Conservation (phyloP, 495 filamentous ascomycete species). For the Acidiella bohemica region DNA sequence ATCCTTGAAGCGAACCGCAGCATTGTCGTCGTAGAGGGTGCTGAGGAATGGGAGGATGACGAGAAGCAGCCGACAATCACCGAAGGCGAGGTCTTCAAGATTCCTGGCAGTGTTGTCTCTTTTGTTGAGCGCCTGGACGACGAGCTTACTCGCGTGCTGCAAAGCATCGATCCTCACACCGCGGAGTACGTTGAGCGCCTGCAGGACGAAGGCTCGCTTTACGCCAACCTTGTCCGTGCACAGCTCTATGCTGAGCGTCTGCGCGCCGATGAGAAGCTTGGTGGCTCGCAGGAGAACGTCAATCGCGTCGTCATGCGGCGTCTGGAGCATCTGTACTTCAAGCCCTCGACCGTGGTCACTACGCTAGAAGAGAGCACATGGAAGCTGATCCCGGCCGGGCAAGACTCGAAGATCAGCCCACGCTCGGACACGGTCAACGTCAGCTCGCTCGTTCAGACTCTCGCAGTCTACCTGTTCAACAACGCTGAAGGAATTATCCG, state of each 20-base stretch:
- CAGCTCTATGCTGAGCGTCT: slow-evolving; percentile 79
- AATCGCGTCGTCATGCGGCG: slow-evolving; percentile 89
- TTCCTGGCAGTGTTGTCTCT: slow-evolving; percentile 87
- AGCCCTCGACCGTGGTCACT: slow-evolving; percentile 84
- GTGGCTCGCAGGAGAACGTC: slow-evolving; percentile 62
- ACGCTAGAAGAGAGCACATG: slow-evolving; percentile 86
- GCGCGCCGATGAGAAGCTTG: slow-evolving; percentile 52
- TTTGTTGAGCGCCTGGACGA: slow-evolving; percentile 93
- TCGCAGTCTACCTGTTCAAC: slow-evolving; percentile 88
- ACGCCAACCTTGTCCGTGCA: slow-evolving; percentile 76
- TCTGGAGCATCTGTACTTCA: slow-evolving; percentile 97
- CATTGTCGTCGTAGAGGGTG: slow-evolving; percentile 69
- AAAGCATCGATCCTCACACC: slow-evolving; percentile 95
- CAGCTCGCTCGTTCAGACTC: slow-evolving; percentile 60
- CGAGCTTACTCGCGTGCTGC: slow-evolving; percentile 88
- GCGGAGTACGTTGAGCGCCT: slow-evolving; percentile 95
- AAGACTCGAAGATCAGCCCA: slow-evolving; percentile 72
- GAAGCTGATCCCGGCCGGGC: slow-evolving; percentile 58
- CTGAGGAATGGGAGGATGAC: slow-evolving; percentile 98
- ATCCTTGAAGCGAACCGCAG: slow-evolving; percentile 65
- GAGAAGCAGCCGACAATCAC: slow-evolving; percentile 70
- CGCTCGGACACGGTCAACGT: slow-evolving; percentile 50
- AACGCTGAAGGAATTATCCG: slow-evolving; percentile 91
- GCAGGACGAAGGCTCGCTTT: slow-evolving; percentile 80
- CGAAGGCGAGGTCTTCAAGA: slow-evolving; percentile 61